Conservation (phyloP, 129 eudicot species). For the Smallanthus sonchifolius region DNA sequence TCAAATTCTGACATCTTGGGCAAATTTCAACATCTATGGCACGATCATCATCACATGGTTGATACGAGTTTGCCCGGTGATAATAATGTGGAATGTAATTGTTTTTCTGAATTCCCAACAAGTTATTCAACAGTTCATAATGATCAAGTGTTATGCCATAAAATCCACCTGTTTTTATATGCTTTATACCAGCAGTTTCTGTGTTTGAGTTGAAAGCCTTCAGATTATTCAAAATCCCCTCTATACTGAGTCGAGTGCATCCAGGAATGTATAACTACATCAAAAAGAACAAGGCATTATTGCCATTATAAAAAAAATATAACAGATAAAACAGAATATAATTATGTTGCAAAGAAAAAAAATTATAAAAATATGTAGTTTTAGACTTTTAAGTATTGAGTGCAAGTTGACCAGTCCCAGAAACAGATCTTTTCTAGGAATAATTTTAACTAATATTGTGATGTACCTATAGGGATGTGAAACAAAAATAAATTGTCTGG, state of each 20-base stretch:
- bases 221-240: slow-evolving; percentile 51
- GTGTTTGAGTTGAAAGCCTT: slow-evolving; percentile 38
- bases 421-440: no score
- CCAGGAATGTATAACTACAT: slow-evolving; percentile 62
- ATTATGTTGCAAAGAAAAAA: background rate
- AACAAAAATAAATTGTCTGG: no score
- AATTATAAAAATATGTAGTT: background rate
- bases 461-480: no score
- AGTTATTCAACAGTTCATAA: slow-evolving; percentile 52
- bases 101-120: slow-evolving; percentile 44
- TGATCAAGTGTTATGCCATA: slow-evolving; percentile 59
- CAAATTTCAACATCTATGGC: slow-evolving; percentile 78
- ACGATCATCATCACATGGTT: slow-evolving; percentile 67
- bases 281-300: background rate
- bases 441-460: no score
- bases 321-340: background rate
- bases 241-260: slow-evolving; percentile 69
- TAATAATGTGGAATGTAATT: slow-evolving; percentile 52
- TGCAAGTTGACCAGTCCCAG: no score
- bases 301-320: background rate
- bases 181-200: slow-evolving; percentile 48
- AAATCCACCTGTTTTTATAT: slow-evolving; percentile 64
- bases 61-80: slow-evolving; percentile 40
- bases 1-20: slow-evolving; percentile 63
- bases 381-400: no score